Base-by-base conservation (phyloP, 305 asterid genomes). In the Fraxinus angustifolia region DNA sequence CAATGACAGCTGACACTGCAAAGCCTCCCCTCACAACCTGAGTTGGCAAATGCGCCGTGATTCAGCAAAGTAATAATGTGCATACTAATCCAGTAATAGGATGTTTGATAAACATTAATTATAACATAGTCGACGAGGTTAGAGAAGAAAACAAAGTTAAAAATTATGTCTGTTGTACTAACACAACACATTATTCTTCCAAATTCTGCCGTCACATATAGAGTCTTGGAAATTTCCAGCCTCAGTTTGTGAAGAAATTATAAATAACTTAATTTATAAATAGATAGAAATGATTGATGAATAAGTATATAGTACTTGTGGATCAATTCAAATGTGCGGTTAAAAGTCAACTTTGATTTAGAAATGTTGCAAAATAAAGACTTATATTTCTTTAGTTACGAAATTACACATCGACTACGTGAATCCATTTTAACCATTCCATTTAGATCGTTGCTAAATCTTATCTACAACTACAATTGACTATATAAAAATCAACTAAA, bases 11-110 rank as follows among this genome's bases (percentile, higher is more conserved):
- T 83, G 92, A 88, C 34, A 94, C 97, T 78, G 91, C 79, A 83
- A 93, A 91, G 31, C 91, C 90, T 83, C 94, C 97, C 81, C 83
- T 86, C 71, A 88, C 88, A 78, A 87, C 88, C 98, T 93, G 89
- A 82, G 60, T 89, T 70, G 79, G 84, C 58, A 80, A n/a, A 73
- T 56, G 67, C 75, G 68, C 34, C 42, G 56, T 33, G 26, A 12
- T 19, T 80, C 28, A 80, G 48, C 73, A 45, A 60, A 77, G 42
- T 31, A 65, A 58, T 28, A 65, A 26, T 6, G 19, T 36, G 26
- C 50, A 60, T 10, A 35, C 17, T 40, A 26, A 21, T 2, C 8
- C 30, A 26, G 71, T 60, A 1, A 23, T 6, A 21, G 33, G 31
- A 60, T 19, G 26, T 60, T 8, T 21, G 71, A 19, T 1, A 21